Base-by-base conservation (phyloP, 768 basidiomycete species). In the Tulasnella calospora region DNA sequence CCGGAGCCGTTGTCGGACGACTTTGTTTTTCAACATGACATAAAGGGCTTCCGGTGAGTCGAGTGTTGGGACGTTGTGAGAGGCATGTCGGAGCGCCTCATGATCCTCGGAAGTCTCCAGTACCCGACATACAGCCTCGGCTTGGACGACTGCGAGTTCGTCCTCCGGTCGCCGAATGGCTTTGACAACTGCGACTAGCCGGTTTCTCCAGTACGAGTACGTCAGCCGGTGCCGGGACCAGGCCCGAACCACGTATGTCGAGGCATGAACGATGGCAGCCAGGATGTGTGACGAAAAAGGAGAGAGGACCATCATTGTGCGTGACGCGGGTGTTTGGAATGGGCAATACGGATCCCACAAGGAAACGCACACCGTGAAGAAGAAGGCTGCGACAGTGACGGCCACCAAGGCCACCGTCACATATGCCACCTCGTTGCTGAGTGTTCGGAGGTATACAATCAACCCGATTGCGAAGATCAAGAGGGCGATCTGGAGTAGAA, bases 21-120 rank as follows among this genome's bases (percentile, higher is more conserved):
- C 61, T 15, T 67, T 67, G n/a, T 33, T 67, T 27, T 67, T 67
- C 61, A 67, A 67, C 33, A 67, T 67, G 61, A 67, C 61, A 67
- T 27, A 67, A 27, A 67, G 61, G 61, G 61, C 61, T 67, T 33
- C 61, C 27, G 61, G 61, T 67, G 61, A 67, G 61, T 67, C 61
- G 61, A 67, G 61, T 27, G 61, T 12, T 33, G 61, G 61, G 61
- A 67, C 33, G 61, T 67, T 67, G 61, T 67, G 61, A 12, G 61
- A 67, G 33, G 61, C 61, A 17, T 67, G 61, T 13, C 61, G 61
- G 61, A 67, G 61, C 27, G 61, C 61, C 27, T 67, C 30, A 30
- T 67, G 61, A 67, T 67, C 61, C 10, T 67, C 61, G 61, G 61
- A 67, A 27, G 61, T 67, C 33, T 67, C 61, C 30, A 67, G 61